A percentile compares a stretch with the other conserved stretches of the same genome.
Conservation (phyloP, 2,329 filamentous ascomycete genomes). For the Pestalotiopsis sp. region DNA sequence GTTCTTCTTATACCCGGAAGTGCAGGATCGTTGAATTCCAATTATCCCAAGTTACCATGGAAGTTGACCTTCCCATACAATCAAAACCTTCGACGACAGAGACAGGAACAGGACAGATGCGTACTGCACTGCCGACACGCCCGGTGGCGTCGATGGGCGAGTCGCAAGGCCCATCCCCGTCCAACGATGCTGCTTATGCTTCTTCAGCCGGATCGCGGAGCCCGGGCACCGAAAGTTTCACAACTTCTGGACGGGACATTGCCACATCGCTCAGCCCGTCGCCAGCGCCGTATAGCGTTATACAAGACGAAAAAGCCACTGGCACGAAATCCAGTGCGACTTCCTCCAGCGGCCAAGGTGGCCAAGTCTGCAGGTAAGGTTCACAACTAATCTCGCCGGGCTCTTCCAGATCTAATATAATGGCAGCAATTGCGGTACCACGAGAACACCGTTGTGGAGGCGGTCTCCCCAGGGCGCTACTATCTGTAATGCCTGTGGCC, state of each 20-base stretch:
- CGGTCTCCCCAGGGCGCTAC: conserved; percentile 90
- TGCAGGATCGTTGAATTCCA: neutral
- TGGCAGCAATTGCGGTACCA: conserved; percentile 88
- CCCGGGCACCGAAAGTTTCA: conserved; percentile 14
- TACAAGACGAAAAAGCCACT: conserved; percentile 5
- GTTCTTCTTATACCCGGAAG: neutral
- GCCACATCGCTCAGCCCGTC: conserved; percentile 15
- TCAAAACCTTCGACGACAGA: conserved; percentile 5
- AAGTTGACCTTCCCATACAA: conserved; percentile 5
- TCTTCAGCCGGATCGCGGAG: conserved; percentile 15
- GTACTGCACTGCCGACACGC: conserved; percentile 15
- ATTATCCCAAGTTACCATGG: conserved; percentile 1
- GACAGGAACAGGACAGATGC: conserved; percentile 8
- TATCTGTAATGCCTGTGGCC: conserved; percentile 95
- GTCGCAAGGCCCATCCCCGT: conserved; percentile 1
- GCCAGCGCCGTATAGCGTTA: conserved; percentile 10
- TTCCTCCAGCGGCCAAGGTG: conserved; percentile 23
- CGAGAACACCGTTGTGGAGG: conserved; percentile 91
- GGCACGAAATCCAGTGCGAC: conserved; percentile 7
- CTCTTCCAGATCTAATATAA: conserved; percentile 22
- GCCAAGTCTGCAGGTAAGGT: conserved; percentile 36
- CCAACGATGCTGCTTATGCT: conserved; percentile 11
- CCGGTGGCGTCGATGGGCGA: conserved; percentile 7
- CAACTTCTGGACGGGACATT: conserved; percentile 11
- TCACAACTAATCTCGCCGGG: neutral